Conservation (phyloP, 768 basidiomycete genomes). For the Trametes villosa region DNA sequence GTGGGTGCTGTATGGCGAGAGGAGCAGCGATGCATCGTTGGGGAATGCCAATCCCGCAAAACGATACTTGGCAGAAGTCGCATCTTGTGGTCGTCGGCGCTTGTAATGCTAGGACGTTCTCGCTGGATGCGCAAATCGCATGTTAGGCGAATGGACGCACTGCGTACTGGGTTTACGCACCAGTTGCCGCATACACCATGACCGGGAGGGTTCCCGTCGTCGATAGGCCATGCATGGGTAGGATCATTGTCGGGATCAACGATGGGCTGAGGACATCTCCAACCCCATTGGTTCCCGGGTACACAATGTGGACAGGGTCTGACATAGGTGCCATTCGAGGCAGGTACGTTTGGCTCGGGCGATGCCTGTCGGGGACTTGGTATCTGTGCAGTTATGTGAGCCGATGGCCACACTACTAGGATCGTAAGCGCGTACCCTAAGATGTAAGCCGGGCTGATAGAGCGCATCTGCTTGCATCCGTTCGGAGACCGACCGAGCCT, state of each 20-base stretch:
- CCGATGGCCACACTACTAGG: not conserved
- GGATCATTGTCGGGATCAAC: conserved; percentile 69
- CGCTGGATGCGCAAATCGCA: conserved; percentile 48
- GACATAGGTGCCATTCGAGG: conserved; percentile 63
- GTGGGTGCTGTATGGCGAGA: conserved; percentile 64
- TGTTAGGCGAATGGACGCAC: not conserved
- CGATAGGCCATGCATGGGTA: conserved; percentile 76
- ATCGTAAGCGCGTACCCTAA: conserved; percentile 55
- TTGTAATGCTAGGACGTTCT: conserved; percentile 70
- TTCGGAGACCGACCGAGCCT: conserved; percentile 69
- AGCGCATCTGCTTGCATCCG: conserved; percentile 82
- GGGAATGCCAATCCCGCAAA: conserved; percentile 81
- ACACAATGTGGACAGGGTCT: conserved; percentile 83
- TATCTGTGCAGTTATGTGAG: conserved; percentile 48
- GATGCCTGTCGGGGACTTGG: conserved; percentile 77
- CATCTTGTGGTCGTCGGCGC: conserved; percentile 84
- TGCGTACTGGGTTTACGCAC: conserved; percentile 41
- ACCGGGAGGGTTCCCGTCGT: conserved; percentile 79
- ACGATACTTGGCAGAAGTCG: conserved; percentile 80
- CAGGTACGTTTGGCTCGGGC: conserved; percentile 73
- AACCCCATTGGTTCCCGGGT: conserved; percentile 72
- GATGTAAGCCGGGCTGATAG: conserved; percentile 61
- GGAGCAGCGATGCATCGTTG: conserved; percentile 69
- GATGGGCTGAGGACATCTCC: conserved; percentile 82
- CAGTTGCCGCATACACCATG: conserved; percentile 85